These are phyloP conservation scores for Houttuynia cordata DNA, from an alignment of 164 flowering plant genomes.

Conservation along the genomic window DNA sequence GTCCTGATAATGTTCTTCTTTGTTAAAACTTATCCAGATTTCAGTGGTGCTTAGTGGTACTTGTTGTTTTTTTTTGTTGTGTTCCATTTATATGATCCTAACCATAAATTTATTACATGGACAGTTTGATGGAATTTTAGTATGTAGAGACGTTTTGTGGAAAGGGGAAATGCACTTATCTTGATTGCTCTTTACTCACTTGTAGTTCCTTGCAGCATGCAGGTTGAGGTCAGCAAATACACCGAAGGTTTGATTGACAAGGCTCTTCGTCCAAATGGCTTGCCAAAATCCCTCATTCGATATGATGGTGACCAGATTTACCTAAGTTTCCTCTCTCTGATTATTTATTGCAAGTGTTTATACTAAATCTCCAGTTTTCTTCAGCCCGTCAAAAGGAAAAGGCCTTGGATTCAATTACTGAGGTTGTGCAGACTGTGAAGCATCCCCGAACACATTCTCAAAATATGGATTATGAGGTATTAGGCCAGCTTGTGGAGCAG, in stretches of 20 bases:
- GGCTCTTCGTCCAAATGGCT: constrained; percentile 78
- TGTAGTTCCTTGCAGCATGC: constrained; percentile 56
- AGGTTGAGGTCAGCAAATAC: constrained; percentile 96
- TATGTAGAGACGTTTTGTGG: background rate
- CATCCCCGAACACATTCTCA: constrained; percentile 39
- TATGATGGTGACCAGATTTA: constrained; percentile 57
- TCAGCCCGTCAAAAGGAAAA: constrained; percentile 91
- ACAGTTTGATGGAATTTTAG: background rate
- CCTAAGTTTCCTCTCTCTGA: background rate
- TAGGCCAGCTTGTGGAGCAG: constrained; percentile 15
- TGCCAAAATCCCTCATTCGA: constrained; percentile 80
- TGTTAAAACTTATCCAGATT: no score
- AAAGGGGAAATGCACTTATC: background rate
- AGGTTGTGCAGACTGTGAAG: constrained; percentile 84
- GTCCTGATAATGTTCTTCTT: no score
- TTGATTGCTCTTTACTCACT: background rate
- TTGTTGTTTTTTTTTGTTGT: no score
- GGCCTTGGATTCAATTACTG: constrained; percentile 68
- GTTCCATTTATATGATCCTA: no score
- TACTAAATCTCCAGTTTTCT: constrained; percentile 1
- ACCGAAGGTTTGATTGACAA: constrained; percentile 83
- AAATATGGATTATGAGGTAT: constrained; percentile 16
- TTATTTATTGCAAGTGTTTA: no score
- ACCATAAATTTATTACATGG: no score
- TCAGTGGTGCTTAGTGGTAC: no score